Base-by-base conservation (phyloP, 2,329 filamentous ascomycete genomes). In the Fusarium tupiense region DNA sequence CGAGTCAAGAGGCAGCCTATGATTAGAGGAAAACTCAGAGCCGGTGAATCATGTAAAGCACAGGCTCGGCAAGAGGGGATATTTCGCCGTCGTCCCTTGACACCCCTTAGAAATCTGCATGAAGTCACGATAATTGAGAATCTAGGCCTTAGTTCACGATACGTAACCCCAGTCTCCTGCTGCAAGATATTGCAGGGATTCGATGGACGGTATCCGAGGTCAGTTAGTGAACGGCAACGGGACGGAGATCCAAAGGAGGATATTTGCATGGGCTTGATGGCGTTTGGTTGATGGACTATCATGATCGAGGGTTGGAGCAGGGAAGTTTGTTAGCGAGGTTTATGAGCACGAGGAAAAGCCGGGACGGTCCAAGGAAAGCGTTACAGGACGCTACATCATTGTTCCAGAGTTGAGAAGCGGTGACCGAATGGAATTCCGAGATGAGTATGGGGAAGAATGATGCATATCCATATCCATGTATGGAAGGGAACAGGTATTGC, bases 281-380 rank as follows among this genome's bases (percentile, higher is more conserved):
- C 29, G 37, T 61, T 41, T 68, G 53, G 47, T 47, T 29, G 53
- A 24, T 50, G 53, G 35, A 44, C 10, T 63, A 62, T 44, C 69
- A 60, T 46, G 43, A 56, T 43, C 63, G 54, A 60, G 9, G 47
- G 13, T 47, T 35, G 43, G 49, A 31, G 50, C 49, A 47, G 56
- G 52, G 26, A 54, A 40, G 37, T 59, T 44, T 62, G 58, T 58
- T 47, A 62, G 69, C 57, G 43, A 62, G 33, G 38, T 38, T 49
- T 47, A 68, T 38, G 46, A 24, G 54, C 38, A 80, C 78, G 78
- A 80, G 70, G 79, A 80, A 67, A 69, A 76, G 66, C 56, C 78
- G 78, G 78, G 66, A 74, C 50, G 64, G 61, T 56, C 22, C 40
- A 37, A 26, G 37, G 12, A 59, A 56, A 66, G 61, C 59, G 49